Evolutionary conservation across 1,284 basidiomycete genomes (phyloP).

Genomic region (Uromyces viciae-fabae): DNA sequence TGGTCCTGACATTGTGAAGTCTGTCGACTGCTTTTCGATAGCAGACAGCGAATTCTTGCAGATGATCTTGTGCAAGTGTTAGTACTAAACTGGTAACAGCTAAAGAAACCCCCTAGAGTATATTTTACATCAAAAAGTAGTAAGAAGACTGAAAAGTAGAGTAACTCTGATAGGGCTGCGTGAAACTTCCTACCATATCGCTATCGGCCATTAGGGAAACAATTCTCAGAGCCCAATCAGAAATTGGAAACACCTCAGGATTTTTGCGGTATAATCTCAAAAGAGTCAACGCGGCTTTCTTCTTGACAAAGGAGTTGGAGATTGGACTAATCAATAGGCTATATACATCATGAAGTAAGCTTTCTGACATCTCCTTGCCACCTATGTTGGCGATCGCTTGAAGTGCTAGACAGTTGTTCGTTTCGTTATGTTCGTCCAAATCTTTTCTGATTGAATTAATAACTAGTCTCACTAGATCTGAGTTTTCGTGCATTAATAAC

Average conservation of each 20-base stretch:
- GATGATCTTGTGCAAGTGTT: constrained; percentile 86
- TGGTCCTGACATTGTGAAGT: constrained; percentile 67
- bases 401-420: constrained; percentile 91
- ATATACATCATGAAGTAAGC: constrained; percentile 86
- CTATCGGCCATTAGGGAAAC: constrained; percentile 90
- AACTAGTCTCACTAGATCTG: constrained; percentile 87
- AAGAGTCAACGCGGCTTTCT: constrained; percentile 93
- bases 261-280: constrained; percentile 92
- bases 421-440: constrained; percentile 86
- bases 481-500: constrained; percentile 96
- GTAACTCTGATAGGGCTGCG: background rate
- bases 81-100: constrained; percentile 91
- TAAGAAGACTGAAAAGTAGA: constrained; percentile 45
- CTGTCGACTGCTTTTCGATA: constrained; percentile 92
- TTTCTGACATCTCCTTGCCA: constrained; percentile 96
- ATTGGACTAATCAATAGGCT: constrained; percentile 95
- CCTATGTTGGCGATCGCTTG: constrained; percentile 99
- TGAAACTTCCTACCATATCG: constrained; percentile 65
- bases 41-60: constrained; percentile 81
- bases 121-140: background rate
- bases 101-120: constrained; percentile 73
- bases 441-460: constrained; percentile 98
- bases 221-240: constrained; percentile 92
- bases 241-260: constrained; percentile 83
- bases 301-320: constrained; percentile 91